Conservation (phyloP, 306 rosid species). For the Fragaria iinumae region DNA sequence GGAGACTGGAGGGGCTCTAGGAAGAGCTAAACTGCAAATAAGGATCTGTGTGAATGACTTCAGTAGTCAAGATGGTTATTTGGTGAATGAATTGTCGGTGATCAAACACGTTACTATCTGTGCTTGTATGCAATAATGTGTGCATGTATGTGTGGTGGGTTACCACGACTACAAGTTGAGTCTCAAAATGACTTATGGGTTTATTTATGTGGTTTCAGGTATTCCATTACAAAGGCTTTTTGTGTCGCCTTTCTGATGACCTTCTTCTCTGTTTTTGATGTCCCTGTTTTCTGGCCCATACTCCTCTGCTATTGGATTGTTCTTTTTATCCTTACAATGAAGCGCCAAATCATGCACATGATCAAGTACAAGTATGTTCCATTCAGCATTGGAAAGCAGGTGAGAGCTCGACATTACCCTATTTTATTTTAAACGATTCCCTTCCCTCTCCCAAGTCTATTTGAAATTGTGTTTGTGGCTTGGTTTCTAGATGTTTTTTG, state of each 20-base stretch:
- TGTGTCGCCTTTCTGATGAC: slow-evolving; percentile 60
- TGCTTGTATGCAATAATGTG: not conserved
- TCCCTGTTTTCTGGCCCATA: slow-evolving; percentile 76
- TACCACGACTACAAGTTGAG: not conserved
- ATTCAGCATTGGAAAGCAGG: slow-evolving; percentile 65
- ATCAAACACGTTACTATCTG: not conserved
- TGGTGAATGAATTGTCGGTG: not conserved
- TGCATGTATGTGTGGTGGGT: not conserved
- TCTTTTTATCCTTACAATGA: slow-evolving; percentile 66
- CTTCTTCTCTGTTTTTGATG: slow-evolving; percentile 57
- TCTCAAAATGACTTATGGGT: not conserved
- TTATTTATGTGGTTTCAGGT: slow-evolving; percentile 44
- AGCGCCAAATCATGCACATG: slow-evolving; percentile 76
- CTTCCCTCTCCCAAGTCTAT: not conserved
- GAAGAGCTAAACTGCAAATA: not conserved
- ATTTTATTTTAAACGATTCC: not conserved
- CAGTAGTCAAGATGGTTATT: slow-evolving; percentile 1
- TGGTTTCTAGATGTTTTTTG: not conserved
- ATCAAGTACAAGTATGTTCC: slow-evolving; percentile 64
- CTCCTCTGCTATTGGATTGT: slow-evolving; percentile 62
- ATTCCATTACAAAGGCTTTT: slow-evolving; percentile 64
- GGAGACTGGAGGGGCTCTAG: not conserved
- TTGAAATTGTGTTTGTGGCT: not conserved
- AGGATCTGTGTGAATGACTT: not conserved
- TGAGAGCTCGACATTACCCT: slow-evolving; percentile 22